phyloP scores from a whole-genome alignment of 306 rosid genomes.

The Vachellia collinsii region DNA sequence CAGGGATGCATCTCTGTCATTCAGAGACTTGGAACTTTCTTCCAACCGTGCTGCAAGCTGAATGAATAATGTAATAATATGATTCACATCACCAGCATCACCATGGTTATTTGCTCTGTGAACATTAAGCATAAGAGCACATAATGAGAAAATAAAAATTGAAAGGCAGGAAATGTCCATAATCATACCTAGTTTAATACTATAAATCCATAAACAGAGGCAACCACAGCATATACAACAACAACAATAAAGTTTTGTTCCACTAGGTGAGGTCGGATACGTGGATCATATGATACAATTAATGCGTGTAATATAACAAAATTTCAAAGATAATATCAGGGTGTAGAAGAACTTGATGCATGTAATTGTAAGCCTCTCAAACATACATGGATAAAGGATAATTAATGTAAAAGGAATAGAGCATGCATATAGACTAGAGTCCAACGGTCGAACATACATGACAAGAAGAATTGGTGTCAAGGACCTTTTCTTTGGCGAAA shows the following conservation, averaged over 20 bases:
- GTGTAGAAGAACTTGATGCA: constrained; percentile 23
- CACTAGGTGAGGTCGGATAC: no score
- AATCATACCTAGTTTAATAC: constrained; percentile 26
- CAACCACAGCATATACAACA: constrained; percentile 17
- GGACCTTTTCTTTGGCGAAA: background rate
- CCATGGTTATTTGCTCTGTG: constrained; percentile 81
- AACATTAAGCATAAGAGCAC: constrained; percentile 30
- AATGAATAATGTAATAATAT: constrained; percentile 66
- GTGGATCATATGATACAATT: no score
- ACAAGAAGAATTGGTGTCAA: background rate
- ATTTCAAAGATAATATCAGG: constrained; percentile 17
- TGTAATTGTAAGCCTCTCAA: constrained; percentile 22
- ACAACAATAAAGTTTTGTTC: no score
- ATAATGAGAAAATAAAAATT: background rate
- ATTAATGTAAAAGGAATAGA: constrained; percentile 31
- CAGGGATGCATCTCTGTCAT: constrained; percentile 61
- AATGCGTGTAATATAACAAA: background rate
- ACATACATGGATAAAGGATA: constrained; percentile 22
- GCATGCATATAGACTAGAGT: constrained; percentile 26
- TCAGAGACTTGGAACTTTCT: constrained; percentile 59
- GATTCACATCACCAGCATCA: constrained; percentile 79
- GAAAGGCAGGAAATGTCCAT: background rate
- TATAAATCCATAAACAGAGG: constrained; percentile 23
- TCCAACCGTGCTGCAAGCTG: constrained; percentile 82
- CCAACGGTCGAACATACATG: constrained; percentile 28